A percentile compares a stretch with the other conserved stretches of the same genome.
Conservation (phyloP, 2,329 filamentous ascomycete species). For the Ophiostoma ips region DNA sequence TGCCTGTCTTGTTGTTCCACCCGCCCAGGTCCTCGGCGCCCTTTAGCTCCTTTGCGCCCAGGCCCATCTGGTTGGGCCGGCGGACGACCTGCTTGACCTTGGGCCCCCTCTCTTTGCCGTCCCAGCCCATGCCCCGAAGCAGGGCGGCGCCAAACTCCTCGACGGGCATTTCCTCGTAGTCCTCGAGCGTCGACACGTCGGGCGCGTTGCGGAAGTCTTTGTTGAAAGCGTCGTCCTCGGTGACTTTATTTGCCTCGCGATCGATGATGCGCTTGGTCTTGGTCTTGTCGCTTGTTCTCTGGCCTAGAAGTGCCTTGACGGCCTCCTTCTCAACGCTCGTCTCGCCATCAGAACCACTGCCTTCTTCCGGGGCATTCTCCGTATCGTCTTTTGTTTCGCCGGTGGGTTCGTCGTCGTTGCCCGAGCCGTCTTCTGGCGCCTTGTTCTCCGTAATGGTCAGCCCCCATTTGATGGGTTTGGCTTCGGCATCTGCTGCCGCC, state of each 20-base stretch:
- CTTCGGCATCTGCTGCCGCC: constrained; percentile 18
- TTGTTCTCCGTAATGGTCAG: constrained; percentile 21
- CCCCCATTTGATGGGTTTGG: constrained; percentile 26
- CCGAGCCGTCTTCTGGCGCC: background rate
- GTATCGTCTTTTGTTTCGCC: background rate
- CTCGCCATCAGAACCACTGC: background rate
- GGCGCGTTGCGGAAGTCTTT: constrained; percentile 59
- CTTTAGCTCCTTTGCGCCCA: constrained; percentile 42
- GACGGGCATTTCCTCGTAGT: constrained; percentile 80
- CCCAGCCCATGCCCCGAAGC: constrained; percentile 91
- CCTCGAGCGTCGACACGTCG: constrained; percentile 61
- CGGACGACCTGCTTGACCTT: constrained; percentile 54
- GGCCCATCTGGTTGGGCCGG: constrained; percentile 68
- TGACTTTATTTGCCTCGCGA: constrained; percentile 27
- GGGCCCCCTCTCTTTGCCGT: constrained; percentile 45
- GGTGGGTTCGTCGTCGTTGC: background rate
- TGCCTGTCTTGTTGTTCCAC: constrained; percentile 14
- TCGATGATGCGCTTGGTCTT: constrained; percentile 12
- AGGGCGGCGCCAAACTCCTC: constrained; percentile 90
- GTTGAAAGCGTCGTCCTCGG: constrained; percentile 55
- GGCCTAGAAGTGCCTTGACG: constrained; percentile 13
- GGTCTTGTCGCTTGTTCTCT: constrained; percentile 7
- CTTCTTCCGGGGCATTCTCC: background rate
- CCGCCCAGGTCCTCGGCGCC: constrained; percentile 15
- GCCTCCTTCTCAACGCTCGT: constrained; percentile 11